Conservation (phyloP, 768 basidiomycete genomes). For the Kwoniella sp. region DNA sequence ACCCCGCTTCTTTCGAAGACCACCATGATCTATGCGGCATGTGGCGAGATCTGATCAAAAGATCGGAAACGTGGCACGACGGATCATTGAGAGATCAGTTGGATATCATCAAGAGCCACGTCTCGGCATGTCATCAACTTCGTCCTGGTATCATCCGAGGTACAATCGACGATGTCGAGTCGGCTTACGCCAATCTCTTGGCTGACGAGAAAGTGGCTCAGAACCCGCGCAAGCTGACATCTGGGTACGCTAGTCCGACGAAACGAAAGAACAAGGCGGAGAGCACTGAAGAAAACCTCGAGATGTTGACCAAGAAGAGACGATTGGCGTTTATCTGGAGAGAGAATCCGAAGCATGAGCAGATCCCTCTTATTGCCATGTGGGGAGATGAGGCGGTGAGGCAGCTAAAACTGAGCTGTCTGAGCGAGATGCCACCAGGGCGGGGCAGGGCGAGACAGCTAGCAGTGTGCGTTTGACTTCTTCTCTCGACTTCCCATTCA, state of each 20-base stretch:
- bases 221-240: neutral
- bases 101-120: slow-evolving; percentile 22
- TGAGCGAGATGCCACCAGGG: slow-evolving; percentile 8
- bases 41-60: neutral
- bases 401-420: slow-evolving; percentile 35
- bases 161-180: neutral
- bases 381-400: slow-evolving; percentile 12
- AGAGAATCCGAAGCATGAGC: slow-evolving; percentile 4
- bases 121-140: slow-evolving; percentile 26
- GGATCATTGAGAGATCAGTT: slow-evolving; percentile 7
- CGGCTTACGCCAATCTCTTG: slow-evolving; percentile 6
- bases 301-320: slow-evolving; percentile 21
- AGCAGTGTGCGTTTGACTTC: neutral
- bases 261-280: slow-evolving; percentile 3
- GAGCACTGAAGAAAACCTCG: slow-evolving; percentile 10
- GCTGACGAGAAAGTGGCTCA: neutral
- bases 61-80: neutral
- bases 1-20: slow-evolving; percentile 3
- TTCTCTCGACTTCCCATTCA: neutral
- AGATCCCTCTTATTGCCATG: slow-evolving; percentile 14
- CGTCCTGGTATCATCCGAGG: slow-evolving; percentile 9
- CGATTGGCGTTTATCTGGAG: slow-evolving; percentile 35
- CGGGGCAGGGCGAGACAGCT: neutral
- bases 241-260: slow-evolving; percentile 6
- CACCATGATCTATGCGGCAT: slow-evolving; percentile 6